Conservation (phyloP, 352 stramenopile species). For the Blastocystis sp. region DNA sequence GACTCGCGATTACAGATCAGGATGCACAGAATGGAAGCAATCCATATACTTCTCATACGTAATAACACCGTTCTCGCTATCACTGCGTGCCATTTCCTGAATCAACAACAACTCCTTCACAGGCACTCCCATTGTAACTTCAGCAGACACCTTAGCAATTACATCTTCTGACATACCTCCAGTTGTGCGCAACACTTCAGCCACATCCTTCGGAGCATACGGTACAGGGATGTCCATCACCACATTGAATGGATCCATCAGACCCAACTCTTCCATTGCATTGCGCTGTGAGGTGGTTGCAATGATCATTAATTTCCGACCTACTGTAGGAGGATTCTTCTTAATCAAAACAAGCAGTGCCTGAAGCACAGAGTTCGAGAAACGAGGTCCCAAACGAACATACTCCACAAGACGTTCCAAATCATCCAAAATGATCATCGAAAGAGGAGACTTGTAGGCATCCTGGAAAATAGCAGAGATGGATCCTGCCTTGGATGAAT, state of each 20-base stretch:
- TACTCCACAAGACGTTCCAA: slow-evolving; percentile 98
- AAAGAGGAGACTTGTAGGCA: slow-evolving; percentile 91
- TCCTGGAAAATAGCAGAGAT: slow-evolving; percentile 80
- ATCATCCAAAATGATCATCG: slow-evolving; percentile 98
- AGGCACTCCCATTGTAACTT: slow-evolving; percentile 50
- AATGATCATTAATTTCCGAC: slow-evolving; percentile 74
- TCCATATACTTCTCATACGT: slow-evolving; percentile 56
- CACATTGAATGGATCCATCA: slow-evolving; percentile 62
- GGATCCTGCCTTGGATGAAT: slow-evolving; percentile 75
- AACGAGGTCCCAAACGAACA: slow-evolving; percentile 84
- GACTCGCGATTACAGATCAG: slow-evolving; percentile 20
- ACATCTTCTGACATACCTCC: slow-evolving; percentile 56
- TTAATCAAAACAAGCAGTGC: slow-evolving; percentile 94
- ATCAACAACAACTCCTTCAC: slow-evolving; percentile 60
- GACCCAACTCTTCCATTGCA: slow-evolving; percentile 62
- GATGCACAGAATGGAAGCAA: slow-evolving; percentile 53
- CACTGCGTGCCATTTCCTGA: slow-evolving; percentile 59
- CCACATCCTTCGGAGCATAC: slow-evolving; percentile 38
- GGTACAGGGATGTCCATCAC: slow-evolving; percentile 54
- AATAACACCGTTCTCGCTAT: slow-evolving; percentile 53
- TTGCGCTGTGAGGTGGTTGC: slow-evolving; percentile 66
- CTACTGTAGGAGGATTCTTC: slow-evolving; percentile 84
- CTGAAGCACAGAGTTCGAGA: slow-evolving; percentile 95
- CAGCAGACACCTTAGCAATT: slow-evolving; percentile 36
- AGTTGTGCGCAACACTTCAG: slow-evolving; percentile 26